Conservation (phyloP, 768 basidiomycete species). For the Lentinula sp. region DNA sequence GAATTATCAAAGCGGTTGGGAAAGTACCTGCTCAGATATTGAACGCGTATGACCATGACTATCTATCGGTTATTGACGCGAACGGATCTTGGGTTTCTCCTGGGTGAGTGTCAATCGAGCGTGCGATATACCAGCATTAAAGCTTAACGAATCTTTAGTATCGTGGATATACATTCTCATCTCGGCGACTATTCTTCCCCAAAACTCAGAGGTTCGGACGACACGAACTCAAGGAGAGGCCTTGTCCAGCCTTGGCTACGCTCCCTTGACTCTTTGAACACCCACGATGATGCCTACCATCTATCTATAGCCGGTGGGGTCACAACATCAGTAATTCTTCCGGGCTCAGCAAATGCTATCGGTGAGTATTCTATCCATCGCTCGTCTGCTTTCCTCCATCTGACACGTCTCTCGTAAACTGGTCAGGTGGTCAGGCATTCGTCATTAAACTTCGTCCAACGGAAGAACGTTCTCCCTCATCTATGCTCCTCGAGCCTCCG, state of each 20-base stretch:
- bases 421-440: constrained; percentile 43
- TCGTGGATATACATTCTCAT: constrained; percentile 43
- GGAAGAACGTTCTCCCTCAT: constrained; percentile 36
- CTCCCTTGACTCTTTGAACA: constrained; percentile 61
- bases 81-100: constrained; percentile 59
- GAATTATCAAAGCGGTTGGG: constrained; percentile 49
- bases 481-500: constrained; percentile 46
- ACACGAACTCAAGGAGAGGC: constrained; percentile 36
- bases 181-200: constrained; percentile 18
- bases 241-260: constrained; percentile 54
- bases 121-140: neutral
- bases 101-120: constrained; percentile 23
- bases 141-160: constrained; percentile 13
- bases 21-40: constrained; percentile 18
- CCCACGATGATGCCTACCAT: constrained; percentile 52
- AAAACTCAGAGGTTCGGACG: constrained; percentile 26
- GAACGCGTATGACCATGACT: neutral
- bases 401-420: constrained; percentile 1
- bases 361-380: neutral
- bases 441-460: constrained; percentile 45
- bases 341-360: constrained; percentile 38
- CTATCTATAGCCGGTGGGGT: constrained; percentile 58
- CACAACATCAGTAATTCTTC: constrained; percentile 57
- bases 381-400: neutral
- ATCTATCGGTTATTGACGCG: constrained; percentile 11